These are phyloP conservation scores for Symbiotaphrina buchneri DNA, from an alignment of 495 filamentous ascomycete genomes.

Conservation along the genomic window DNA sequence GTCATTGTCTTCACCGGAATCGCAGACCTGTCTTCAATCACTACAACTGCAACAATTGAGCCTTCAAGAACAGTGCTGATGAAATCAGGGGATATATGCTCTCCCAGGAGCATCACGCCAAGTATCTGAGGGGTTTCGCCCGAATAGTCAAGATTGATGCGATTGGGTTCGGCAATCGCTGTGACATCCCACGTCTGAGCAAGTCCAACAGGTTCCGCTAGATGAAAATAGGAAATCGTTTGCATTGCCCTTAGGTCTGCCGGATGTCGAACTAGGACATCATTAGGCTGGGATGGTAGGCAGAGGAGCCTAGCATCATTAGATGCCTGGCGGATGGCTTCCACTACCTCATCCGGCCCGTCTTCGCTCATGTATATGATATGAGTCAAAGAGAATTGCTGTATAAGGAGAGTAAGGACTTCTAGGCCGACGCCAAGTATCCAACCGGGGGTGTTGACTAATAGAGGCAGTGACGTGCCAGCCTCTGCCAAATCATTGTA, in stretches of 20 bases:
- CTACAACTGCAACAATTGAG: conserved; percentile 30
- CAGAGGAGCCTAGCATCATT: no score
- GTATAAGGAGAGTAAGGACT: conserved; percentile 39
- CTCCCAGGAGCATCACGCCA: conserved; percentile 28
- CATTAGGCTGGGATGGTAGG: neutral
- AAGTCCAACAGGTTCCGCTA: conserved; percentile 11
- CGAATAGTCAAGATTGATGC: conserved; percentile 31
- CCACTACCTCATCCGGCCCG: neutral
- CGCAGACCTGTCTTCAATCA: conserved; percentile 18
- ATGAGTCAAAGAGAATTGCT: conserved; percentile 34
- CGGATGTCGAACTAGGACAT: conserved; percentile 29
- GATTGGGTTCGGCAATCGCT: conserved; percentile 22
- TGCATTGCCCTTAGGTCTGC: conserved; percentile 58
- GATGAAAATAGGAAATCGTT: conserved; percentile 58
- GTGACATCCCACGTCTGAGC: conserved; percentile 22
- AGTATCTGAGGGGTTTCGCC: conserved; percentile 25
- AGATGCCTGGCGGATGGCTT: conserved; percentile 4
- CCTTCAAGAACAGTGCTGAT: conserved; percentile 31
- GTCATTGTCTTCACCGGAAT: neutral
- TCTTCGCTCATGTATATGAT: conserved; percentile 13
- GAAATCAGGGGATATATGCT: conserved; percentile 20
- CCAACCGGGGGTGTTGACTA: conserved; percentile 74
- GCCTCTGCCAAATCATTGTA: conserved; percentile 26
- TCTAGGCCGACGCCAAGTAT: conserved; percentile 55
- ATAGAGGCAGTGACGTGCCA: conserved; percentile 29